Evolutionary conservation across 208 protist species (phyloP).

Genomic region (Acanthamoeba sp.): DNA sequence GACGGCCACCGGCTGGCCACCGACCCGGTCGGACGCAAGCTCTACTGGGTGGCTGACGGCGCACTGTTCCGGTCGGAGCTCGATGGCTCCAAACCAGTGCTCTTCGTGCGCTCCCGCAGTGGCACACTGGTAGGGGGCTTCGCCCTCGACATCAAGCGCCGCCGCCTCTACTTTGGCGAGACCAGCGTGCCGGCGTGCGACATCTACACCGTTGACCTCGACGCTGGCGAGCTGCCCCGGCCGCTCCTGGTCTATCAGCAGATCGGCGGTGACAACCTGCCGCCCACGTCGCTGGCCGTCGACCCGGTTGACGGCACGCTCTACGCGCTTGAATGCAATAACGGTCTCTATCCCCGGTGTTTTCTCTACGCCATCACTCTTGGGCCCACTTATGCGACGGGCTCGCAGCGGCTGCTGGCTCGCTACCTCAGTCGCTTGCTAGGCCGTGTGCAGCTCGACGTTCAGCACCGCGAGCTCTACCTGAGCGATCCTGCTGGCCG

Average conservation of each 20-base stretch:
- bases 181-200: not conserved
- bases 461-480: not conserved
- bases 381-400: not conserved
- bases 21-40: not conserved
- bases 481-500: not conserved
- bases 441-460: not conserved
- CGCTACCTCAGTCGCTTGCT: not conserved
- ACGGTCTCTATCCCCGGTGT: not conserved
- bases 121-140: not conserved
- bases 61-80: not conserved
- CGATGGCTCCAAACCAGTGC: not conserved
- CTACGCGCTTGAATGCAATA: not conserved
- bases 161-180: slow-evolving; percentile 9
- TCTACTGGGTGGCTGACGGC: not conserved
- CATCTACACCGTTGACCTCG: slow-evolving; percentile 7
- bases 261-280: not conserved
- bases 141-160: slow-evolving; percentile 16
- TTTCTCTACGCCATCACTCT: not conserved
- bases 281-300: not conserved
- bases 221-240: not conserved
- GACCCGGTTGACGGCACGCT: not conserved
- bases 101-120: not conserved
- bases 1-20: not conserved
- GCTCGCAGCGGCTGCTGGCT: not conserved
- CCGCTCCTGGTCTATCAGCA: not conserved